These are phyloP conservation scores for Platismatia glauca DNA, from an alignment of 495 filamentous ascomycete genomes.

Conservation along the genomic window DNA sequence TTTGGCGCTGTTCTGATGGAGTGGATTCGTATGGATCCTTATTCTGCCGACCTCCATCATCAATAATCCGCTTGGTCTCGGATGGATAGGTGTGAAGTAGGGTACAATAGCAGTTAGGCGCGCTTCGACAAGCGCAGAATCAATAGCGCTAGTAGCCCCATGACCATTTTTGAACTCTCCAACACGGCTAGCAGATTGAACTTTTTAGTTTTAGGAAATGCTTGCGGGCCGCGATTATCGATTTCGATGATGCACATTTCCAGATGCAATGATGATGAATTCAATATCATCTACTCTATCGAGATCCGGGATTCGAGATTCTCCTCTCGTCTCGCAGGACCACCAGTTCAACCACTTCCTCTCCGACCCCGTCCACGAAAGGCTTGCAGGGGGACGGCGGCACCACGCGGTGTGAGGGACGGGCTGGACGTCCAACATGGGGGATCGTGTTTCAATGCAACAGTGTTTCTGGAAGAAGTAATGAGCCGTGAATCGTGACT, in stretches of 20 bases:
- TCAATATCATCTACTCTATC: too few relatives aligned
- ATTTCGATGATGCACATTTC: background rate
- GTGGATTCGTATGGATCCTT: background rate
- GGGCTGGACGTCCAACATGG: background rate
- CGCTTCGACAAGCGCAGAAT: conserved; percentile 3
- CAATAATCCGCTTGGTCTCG: background rate
- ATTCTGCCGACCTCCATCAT: background rate
- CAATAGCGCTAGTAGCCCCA: background rate
- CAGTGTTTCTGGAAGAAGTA: background rate
- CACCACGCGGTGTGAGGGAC: background rate
- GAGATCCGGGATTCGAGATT: too few relatives aligned
- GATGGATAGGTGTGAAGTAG: too few relatives aligned
- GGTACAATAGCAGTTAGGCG: background rate
- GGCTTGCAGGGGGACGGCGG: background rate
- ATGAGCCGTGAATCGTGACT: background rate
- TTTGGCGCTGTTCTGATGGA: background rate
- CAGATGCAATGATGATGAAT: too few relatives aligned
- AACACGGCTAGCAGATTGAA: background rate
- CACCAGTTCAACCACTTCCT: accelerated
- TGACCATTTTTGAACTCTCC: too few relatives aligned
- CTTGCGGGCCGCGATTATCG: background rate
- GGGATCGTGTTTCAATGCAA: background rate
- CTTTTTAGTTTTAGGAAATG: background rate
- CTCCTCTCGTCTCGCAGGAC: background rate
- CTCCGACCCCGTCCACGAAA: background rate